Conservation (phyloP, 1,139 yeast genomes). For the Sugiyamaella grinbergsii region DNA sequence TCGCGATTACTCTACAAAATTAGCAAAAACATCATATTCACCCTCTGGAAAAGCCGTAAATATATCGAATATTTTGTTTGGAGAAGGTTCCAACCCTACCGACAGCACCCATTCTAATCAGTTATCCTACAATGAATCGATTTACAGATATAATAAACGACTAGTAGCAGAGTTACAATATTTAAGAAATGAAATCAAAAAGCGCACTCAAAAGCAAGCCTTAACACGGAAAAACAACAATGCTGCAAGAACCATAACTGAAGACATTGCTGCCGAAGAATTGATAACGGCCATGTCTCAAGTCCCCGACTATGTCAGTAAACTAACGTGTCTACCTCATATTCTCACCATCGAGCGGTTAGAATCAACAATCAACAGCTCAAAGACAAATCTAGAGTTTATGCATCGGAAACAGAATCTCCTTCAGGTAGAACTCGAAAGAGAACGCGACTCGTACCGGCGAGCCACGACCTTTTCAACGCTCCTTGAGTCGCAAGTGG, state of each 20-base stretch:
- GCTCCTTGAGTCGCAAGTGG: constrained; percentile 20
- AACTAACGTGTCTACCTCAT: constrained; percentile 24
- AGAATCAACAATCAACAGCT: constrained; percentile 23
- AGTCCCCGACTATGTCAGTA: constrained; percentile 3
- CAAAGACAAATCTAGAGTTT: constrained; percentile 18
- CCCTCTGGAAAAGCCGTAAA: neutral
- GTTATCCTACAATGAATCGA: constrained; percentile 7
- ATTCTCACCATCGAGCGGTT: constrained; percentile 25
- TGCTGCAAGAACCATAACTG: neutral
- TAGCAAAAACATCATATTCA: neutral
- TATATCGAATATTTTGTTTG: constrained; percentile 5
- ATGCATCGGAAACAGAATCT: constrained; percentile 21
- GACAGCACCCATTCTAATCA: neutral
- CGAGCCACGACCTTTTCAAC: constrained; percentile 23
- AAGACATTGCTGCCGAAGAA: neutral
- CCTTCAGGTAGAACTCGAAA: constrained; percentile 7
- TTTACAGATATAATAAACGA: constrained; percentile 14
- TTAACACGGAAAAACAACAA: neutral
- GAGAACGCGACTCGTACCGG: constrained; percentile 23
- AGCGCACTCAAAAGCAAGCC: neutral
- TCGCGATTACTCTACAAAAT: neutral
- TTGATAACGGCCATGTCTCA: neutral
- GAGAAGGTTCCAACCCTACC: constrained; percentile 3
- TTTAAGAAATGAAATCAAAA: constrained; percentile 7
- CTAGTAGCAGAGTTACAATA: constrained; percentile 15